These are phyloP conservation scores for Diaporthe vaccinii DNA, from an alignment of 2,329 filamentous ascomycete species.

Conservation along the genomic window DNA sequence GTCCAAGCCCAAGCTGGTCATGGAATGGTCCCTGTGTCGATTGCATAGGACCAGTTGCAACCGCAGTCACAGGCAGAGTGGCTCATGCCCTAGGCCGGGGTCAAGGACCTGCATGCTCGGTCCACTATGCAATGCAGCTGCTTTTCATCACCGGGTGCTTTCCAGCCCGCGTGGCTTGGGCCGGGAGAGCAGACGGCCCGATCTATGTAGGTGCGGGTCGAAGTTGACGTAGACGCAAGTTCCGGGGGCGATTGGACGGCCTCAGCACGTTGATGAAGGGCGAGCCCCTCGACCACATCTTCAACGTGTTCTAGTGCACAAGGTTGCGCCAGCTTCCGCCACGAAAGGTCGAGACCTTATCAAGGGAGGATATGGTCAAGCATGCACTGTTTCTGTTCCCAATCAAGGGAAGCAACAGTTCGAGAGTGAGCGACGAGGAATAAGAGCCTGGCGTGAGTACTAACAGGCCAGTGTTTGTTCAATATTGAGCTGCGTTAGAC, in stretches of 20 bases:
- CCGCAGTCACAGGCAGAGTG: constrained; percentile 6
- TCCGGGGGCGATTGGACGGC: neutral
- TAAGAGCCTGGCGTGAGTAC: neutral
- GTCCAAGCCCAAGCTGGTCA: neutral
- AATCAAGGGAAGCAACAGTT: neutral
- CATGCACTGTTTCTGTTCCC: neutral
- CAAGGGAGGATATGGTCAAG: neutral
- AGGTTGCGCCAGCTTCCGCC: neutral
- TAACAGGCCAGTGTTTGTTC: neutral
- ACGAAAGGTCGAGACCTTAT: neutral
- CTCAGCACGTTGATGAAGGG: neutral
- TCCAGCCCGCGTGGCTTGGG: constrained; percentile 25
- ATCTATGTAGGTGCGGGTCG: neutral
- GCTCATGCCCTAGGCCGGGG: constrained; percentile 8
- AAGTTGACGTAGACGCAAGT: neutral
- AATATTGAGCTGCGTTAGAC: neutral
- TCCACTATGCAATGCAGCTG: constrained; percentile 22
- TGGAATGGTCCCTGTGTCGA: neutral
- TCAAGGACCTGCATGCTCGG: constrained; percentile 12
- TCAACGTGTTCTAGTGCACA: neutral
- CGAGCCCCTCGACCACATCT: neutral
- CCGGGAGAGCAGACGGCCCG: constrained; percentile 22
- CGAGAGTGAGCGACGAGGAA: neutral
- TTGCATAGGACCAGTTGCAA: neutral
- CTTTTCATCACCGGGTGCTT: constrained; percentile 25